Percentiles rank a stretch among this genome's conserved stretches.
phyloP scores from a whole-genome alignment of 2,329 filamentous ascomycete genomes.

The Tolypocladium tropicale region DNA sequence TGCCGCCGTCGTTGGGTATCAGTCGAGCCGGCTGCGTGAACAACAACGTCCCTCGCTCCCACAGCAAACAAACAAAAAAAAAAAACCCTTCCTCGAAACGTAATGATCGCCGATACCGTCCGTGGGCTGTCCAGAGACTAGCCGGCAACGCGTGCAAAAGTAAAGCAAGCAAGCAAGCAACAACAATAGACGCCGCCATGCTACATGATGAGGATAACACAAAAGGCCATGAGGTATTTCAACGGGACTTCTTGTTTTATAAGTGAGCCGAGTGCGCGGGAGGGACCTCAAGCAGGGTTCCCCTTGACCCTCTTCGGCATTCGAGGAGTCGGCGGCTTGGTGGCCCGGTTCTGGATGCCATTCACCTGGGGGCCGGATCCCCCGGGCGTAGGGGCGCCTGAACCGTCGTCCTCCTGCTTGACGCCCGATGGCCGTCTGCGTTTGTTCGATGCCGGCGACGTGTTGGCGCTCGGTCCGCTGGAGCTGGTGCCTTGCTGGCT shows the following conservation, averaged over 20 bases:
- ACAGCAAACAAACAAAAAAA: constrained; percentile 1
- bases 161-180: constrained; percentile 13
- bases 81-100: constrained; percentile 10
- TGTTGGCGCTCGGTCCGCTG: constrained; percentile 57
- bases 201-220: constrained; percentile 21
- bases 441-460: constrained; percentile 52
- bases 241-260: neutral
- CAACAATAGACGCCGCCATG: constrained; percentile 24
- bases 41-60: neutral
- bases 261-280: neutral
- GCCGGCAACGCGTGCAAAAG: constrained; percentile 11
- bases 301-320: constrained; percentile 46
- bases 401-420: constrained; percentile 45
- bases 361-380: constrained; percentile 35
- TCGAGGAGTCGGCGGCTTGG: constrained; percentile 47
- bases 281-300: constrained; percentile 23
- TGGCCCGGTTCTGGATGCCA: constrained; percentile 36
- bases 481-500: constrained; percentile 60
- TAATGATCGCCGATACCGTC: neutral
- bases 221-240: constrained; percentile 13
- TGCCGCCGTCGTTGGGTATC: constrained; percentile 7
- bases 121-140: constrained; percentile 7
- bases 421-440: constrained; percentile 46
- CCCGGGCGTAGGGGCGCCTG: constrained; percentile 38
- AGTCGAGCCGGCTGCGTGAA: constrained; percentile 5